Conservation (phyloP, 2,329 filamentous ascomycete species). For the Trichoderma asperellum region DNA sequence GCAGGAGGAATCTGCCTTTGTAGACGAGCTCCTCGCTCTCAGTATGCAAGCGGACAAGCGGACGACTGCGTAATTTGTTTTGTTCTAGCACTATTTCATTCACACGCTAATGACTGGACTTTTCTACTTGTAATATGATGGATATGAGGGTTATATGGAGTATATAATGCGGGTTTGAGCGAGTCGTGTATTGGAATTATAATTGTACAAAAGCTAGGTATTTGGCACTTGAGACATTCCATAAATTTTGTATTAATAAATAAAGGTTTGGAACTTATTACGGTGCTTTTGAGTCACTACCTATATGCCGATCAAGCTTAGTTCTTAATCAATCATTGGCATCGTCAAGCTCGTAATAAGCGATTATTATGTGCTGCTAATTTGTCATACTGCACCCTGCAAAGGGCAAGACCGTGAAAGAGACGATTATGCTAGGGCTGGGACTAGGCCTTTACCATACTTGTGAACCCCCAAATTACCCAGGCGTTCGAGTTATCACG, state of each 20-base stretch:
- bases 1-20: slow-evolving; percentile 29
- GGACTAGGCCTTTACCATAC: too few species aligned
- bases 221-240: neutral
- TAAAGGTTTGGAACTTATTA: neutral
- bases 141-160: neutral
- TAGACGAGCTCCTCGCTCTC: slow-evolving; percentile 33
- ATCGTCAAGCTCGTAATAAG: neutral
- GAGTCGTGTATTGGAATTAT: neutral
- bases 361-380: neutral
- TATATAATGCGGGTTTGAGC: neutral
- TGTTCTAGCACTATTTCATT: neutral
- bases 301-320: neutral
- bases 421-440: too few species aligned
- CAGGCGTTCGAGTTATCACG: too few species aligned
- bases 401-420: too few species aligned
- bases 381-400: neutral
- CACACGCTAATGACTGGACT: neutral
- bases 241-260: neutral
- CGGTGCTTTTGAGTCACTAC: neutral
- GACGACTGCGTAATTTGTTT: neutral
- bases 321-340: neutral
- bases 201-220: neutral
- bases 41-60: slow-evolving; percentile 27
- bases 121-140: neutral
- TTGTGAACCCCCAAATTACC: too few species aligned